Conservation (phyloP, 2,329 filamentous ascomycete species). For the Cladosporium phlei region DNA sequence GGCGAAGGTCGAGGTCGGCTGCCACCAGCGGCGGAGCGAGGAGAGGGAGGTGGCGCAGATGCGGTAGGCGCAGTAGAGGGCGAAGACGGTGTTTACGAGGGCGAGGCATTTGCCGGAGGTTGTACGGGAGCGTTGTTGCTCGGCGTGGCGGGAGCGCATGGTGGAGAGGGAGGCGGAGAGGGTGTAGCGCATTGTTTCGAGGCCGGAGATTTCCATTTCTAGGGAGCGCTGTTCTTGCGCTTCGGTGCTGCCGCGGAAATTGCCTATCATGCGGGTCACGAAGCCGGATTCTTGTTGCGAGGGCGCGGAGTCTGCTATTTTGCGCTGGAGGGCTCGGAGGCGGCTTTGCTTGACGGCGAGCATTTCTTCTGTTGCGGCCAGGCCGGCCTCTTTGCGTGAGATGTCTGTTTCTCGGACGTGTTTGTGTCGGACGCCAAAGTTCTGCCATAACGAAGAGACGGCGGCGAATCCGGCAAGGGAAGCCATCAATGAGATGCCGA, state of each 20-base stretch:
- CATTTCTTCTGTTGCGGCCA: conserved; percentile 77
- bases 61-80: conserved; percentile 79
- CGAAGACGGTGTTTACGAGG: conserved; percentile 63
- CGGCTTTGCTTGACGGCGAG: conserved; percentile 68
- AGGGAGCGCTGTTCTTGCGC: conserved; percentile 52
- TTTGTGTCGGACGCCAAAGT: conserved; percentile 61
- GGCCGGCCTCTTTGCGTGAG: conserved; percentile 68
- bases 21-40: conserved; percentile 55
- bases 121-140: conserved; percentile 64
- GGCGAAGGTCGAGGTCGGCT: conserved; percentile 51
- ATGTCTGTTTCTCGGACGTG: conserved; percentile 65
- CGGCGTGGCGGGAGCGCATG: conserved; percentile 59
- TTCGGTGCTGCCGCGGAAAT: conserved; percentile 59
- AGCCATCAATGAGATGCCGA: conserved; percentile 82
- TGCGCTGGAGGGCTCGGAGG: conserved; percentile 65
- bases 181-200: conserved; percentile 73
- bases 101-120: conserved; percentile 60
- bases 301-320: conserved; percentile 44
- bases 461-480: conserved; percentile 83
- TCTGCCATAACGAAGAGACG: conserved; percentile 84
- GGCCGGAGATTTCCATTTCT: conserved; percentile 70
- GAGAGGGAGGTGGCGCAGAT: conserved; percentile 68
- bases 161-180: conserved; percentile 61
- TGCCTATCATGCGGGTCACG: conserved; percentile 68
- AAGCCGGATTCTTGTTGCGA: conserved; percentile 47